Evolutionary conservation across 164 flowering plant species (phyloP).

Genomic region (Malania oleifera): DNA sequence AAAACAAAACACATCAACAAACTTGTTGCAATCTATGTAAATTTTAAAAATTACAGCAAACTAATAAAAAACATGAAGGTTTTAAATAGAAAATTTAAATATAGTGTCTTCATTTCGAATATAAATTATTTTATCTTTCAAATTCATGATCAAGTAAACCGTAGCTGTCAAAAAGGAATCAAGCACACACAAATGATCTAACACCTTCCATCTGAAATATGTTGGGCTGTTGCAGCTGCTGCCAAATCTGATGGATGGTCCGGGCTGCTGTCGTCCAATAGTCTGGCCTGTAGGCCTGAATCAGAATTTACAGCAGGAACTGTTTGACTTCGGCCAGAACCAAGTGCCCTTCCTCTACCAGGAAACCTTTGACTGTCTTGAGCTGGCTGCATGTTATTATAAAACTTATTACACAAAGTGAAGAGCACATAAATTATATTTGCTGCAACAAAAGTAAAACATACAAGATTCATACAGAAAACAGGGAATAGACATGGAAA

Average conservation of each 20-base stretch:
- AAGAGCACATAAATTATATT: background rate
- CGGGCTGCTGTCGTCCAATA: conserved; percentile 48
- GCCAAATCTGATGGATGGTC: conserved; percentile 29
- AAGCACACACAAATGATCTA: background rate
- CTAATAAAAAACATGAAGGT: too few species aligned
- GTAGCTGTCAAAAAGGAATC: background rate
- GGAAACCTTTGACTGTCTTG: conserved; percentile 68
- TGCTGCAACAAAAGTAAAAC: too few species aligned
- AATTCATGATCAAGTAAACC: background rate
- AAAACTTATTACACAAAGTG: background rate
- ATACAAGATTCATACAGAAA: background rate
- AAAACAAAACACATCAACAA: too few species aligned
- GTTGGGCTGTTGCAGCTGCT: conserved; percentile 27
- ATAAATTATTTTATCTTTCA: background rate
- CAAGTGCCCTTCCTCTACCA: conserved; percentile 78
- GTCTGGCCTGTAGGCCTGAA: conserved; percentile 68
- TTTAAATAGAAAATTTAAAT: too few species aligned
- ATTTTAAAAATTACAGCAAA: too few species aligned
- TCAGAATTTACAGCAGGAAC: conserved; percentile 38
- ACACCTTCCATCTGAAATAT: conserved; percentile 49
- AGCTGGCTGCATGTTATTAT: conserved; percentile 36
- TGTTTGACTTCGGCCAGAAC: conserved; percentile 35
- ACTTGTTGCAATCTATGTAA: too few species aligned
- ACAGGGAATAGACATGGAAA: background rate
- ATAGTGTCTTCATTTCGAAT: too few species aligned